These are phyloP conservation scores for Phytophthora hibernalis DNA, from an alignment of 352 stramenopile species.

Conservation along the genomic window DNA sequence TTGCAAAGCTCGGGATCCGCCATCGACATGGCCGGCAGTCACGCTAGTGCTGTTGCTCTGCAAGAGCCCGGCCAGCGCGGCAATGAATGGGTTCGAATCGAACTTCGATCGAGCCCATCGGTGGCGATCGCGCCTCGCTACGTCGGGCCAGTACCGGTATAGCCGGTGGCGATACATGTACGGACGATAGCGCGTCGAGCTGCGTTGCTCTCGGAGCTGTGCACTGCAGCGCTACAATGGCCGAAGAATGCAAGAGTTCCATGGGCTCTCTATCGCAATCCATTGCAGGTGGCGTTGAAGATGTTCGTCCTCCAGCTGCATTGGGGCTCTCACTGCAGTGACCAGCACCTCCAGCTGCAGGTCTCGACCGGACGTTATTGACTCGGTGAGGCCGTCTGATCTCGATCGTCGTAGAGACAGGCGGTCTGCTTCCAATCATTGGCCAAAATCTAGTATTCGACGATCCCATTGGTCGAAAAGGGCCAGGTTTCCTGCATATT, in stretches of 20 bases:
- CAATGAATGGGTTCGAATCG: conserved; percentile 26
- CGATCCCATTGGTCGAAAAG: conserved; percentile 10
- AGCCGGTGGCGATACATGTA: conserved; percentile 6
- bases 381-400: conserved; percentile 10
- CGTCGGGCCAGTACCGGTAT: conserved; percentile 10
- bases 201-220: background rate
- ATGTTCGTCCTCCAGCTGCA: background rate
- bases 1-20: conserved; percentile 8
- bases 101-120: background rate
- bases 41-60: background rate
- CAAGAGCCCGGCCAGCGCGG: conserved; percentile 11
- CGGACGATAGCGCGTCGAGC: background rate
- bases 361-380: conserved; percentile 19
- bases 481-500: background rate
- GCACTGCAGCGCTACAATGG: background rate
- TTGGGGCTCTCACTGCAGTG: background rate
- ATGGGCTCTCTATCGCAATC: conserved; percentile 4
- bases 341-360: conserved; percentile 17
- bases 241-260: background rate
- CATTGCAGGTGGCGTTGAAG: conserved; percentile 2
- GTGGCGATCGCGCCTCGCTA: conserved; percentile 4
- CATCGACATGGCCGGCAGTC: background rate
- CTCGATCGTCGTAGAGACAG: conserved; percentile 12
- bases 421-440: background rate
- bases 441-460: conserved; percentile 1